phyloP scores from a whole-genome alignment of 306 rosid species.

The Cucumis melo region DNA sequence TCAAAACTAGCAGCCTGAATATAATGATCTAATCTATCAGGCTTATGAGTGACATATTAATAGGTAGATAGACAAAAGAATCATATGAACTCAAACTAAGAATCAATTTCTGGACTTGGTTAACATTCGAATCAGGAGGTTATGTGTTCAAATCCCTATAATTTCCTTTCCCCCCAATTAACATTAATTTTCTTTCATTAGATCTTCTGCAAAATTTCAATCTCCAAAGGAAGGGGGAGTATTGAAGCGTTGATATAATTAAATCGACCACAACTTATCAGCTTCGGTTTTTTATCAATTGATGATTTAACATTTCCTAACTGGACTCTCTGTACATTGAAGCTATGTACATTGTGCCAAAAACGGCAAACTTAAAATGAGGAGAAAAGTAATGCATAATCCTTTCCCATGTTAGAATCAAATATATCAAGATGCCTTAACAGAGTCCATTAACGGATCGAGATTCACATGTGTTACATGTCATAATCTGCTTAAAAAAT shows the following conservation, averaged over 20 bases:
- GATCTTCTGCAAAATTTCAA: no score
- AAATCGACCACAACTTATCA: no score
- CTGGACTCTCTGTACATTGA: background rate
- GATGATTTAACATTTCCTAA: background rate
- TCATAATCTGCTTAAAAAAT: background rate
- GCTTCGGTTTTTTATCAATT: no score
- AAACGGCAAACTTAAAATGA: background rate
- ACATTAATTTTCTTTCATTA: no score
- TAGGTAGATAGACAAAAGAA: background rate
- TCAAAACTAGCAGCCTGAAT: conserved; percentile 82
- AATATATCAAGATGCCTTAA: background rate
- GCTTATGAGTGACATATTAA: background rate
- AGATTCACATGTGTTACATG: background rate
- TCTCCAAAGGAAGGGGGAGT: no score
- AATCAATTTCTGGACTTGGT: background rate
- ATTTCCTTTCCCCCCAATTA: no score
- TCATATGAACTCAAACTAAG: background rate
- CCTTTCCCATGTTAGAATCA: background rate
- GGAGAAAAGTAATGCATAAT: background rate
- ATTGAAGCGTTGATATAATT: no score
- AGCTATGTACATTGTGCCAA: background rate
- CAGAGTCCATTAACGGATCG: background rate
- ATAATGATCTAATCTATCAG: background rate
- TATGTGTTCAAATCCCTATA: no score
- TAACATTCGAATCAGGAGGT: no score